Evolutionary conservation across 148 eudicot genomes (phyloP).

Genomic region (Silene conica): DNA sequence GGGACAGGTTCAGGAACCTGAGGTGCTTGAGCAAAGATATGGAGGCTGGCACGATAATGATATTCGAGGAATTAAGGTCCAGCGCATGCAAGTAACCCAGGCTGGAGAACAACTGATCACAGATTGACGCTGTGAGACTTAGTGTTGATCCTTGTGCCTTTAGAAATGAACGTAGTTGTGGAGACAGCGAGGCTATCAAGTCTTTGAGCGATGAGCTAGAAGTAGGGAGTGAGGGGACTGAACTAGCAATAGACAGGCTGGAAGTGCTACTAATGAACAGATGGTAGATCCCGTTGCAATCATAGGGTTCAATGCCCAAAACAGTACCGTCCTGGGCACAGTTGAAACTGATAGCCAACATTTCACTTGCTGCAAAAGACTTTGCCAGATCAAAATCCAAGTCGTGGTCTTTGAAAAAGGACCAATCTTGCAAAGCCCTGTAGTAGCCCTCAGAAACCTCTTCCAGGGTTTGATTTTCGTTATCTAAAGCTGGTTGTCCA

Average conservation of each 20-base stretch:
- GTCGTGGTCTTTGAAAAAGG: not conserved
- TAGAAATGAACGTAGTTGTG: constrained; percentile 9
- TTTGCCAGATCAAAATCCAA: not conserved
- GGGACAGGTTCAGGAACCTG: constrained; percentile 20
- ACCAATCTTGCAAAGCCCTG: not conserved
- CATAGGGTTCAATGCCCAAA: too few relatives aligned
- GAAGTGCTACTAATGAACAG: not conserved
- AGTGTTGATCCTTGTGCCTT: constrained; percentile 3
- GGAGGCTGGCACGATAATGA: not conserved
- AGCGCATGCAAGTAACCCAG: not conserved
- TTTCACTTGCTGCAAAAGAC: not conserved
- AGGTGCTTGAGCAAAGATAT: not conserved
- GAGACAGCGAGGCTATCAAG: not conserved
- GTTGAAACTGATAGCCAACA: not conserved
- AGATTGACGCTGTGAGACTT: not conserved
- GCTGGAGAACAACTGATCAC: not conserved
- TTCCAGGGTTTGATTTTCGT: constrained; percentile 6
- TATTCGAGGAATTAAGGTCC: constrained; percentile 6
- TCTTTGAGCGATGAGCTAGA: not conserved
- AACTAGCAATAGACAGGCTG: not conserved
- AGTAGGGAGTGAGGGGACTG: not conserved
- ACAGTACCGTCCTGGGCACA: not conserved
- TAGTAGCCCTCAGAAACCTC: not conserved
- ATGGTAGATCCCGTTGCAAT: constrained; percentile 2
- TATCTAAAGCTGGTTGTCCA: not conserved